Evolutionary conservation across 495 filamentous ascomycete species (phyloP).

Genomic region (Talaromyces ruber): DNA sequence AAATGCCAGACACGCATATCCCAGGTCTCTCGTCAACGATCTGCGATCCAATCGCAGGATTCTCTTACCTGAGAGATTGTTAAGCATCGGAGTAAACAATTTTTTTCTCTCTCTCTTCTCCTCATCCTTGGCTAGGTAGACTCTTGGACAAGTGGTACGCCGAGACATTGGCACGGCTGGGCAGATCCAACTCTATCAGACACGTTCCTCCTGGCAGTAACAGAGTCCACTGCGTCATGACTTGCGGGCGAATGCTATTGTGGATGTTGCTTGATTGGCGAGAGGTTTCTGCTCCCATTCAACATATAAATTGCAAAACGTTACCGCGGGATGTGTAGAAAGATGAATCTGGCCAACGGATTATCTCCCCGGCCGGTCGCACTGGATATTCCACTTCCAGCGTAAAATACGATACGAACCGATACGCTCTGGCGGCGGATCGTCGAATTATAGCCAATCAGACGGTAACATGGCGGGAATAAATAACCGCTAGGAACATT

Average conservation of each 20-base stretch:
- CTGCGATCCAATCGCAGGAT: background rate
- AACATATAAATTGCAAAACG: background rate
- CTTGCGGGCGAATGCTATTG: background rate
- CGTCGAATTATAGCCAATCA: background rate
- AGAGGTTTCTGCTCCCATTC: background rate
- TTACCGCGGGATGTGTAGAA: background rate
- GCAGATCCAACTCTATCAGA: background rate
- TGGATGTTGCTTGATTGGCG: background rate
- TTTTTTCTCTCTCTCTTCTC: background rate
- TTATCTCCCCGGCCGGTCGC: background rate
- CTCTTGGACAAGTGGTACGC: background rate
- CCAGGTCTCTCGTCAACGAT: background rate
- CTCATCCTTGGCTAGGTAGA: background rate
- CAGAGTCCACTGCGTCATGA: background rate
- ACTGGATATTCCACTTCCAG: background rate
- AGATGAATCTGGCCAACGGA: background rate
- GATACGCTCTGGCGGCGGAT: background rate
- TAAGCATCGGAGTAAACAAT: background rate
- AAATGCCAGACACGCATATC: background rate
- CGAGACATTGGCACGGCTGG: conserved; percentile 7
- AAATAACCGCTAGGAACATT: background rate
- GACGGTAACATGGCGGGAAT: background rate
- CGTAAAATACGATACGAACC: background rate
- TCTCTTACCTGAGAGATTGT: background rate
- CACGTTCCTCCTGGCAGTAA: background rate